A percentile compares a stretch with the other conserved stretches of the same genome.
Conservation (phyloP, 2,329 filamentous ascomycete genomes). For the Fusarium zealandicum region DNA sequence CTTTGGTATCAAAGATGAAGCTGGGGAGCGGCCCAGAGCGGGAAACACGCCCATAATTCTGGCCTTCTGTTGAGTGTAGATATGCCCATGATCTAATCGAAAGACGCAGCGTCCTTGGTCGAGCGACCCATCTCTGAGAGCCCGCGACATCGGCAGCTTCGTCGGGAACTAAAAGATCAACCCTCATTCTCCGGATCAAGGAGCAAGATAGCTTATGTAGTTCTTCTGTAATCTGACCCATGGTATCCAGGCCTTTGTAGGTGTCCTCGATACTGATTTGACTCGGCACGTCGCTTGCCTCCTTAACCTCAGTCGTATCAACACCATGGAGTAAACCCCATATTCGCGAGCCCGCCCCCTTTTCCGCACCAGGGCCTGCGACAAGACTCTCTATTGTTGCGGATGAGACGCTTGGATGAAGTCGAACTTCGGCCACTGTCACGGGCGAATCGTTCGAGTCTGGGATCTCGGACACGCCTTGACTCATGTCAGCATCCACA, state of each 20-base stretch:
- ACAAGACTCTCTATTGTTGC: slow-evolving; percentile 73
- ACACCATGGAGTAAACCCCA: slow-evolving; percentile 85
- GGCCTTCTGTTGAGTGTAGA: slow-evolving; percentile 53
- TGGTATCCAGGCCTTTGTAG: slow-evolving; percentile 73
- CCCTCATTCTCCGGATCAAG: slow-evolving; percentile 78
- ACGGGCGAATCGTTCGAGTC: slow-evolving; percentile 55
- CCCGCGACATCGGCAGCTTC: slow-evolving; percentile 44
- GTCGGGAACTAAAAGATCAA: slow-evolving; percentile 71
- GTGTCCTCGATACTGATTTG: slow-evolving; percentile 97
- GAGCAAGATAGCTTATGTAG: slow-evolving; percentile 72
- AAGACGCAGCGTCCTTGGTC: slow-evolving; percentile 81
- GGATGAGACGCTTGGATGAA: slow-evolving; percentile 67
- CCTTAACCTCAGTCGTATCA: slow-evolving; percentile 76
- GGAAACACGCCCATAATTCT: slow-evolving; percentile 74
- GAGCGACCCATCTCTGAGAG: slow-evolving; percentile 72
- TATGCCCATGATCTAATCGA: slow-evolving; percentile 70
- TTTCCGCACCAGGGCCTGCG: slow-evolving; percentile 71
- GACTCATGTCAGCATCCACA: slow-evolving; percentile 50
- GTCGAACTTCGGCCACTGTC: slow-evolving; percentile 71
- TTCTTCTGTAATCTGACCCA: slow-evolving; percentile 71
- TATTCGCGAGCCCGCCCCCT: slow-evolving; percentile 73
- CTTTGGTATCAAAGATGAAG: slow-evolving; percentile 73
- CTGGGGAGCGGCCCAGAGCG: slow-evolving; percentile 76
- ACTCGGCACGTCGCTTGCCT: slow-evolving; percentile 74
- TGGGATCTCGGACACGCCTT: slow-evolving; percentile 41